Base-by-base conservation (phyloP, 1,284 basidiomycete genomes). In the Schizopora paradoxa region DNA sequence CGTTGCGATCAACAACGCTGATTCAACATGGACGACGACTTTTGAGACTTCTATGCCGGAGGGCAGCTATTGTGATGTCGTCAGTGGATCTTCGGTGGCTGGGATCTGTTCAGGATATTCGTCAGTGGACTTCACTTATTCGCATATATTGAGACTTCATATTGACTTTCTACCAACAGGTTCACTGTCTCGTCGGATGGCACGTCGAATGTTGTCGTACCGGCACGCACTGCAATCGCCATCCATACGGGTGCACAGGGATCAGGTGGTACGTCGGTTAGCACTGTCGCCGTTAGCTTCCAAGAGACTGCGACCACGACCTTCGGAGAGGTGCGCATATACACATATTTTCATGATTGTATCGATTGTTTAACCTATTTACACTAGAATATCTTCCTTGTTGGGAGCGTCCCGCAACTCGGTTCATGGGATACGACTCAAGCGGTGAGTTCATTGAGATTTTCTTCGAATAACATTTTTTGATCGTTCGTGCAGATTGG, bases 41-140 rank as follows among this genome's bases (percentile, higher is more conserved):
- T 82, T 83, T 56, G 58, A 61, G 29, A 83, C 79, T 0, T 72
- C 72, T 0, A 61, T 85, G 3, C 68, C 79, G 1, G 70, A 62
- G 27, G 79, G 78, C 1, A 63, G 63, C 1, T 85, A 84, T 56
- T 85, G 82, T 59, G 77, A 86, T 58, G 77, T 84, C 22, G 66
- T 81, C 32, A 70, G 67, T 43, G 80, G 79, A 3, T 59, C 53
- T 27, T 62, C 59, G 1, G 60, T 57, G 0, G 41, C 34, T 4
- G 72, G 70, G 1, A 51, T 53, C 2, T 83, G 82, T 59, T 68
- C 72, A 0, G 79, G 78, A 0, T 51, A 60, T 27, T 61, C 66
- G 78, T 82, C 56, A 47, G 74, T 65, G 5, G 25, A 29, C 7
- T 23, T 33, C 13, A 21, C 7, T 16, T 43, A 35, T 43, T 22